Evolutionary conservation across 2,329 filamentous ascomycete genomes (phyloP).

Genomic region (Alternaria solani): DNA sequence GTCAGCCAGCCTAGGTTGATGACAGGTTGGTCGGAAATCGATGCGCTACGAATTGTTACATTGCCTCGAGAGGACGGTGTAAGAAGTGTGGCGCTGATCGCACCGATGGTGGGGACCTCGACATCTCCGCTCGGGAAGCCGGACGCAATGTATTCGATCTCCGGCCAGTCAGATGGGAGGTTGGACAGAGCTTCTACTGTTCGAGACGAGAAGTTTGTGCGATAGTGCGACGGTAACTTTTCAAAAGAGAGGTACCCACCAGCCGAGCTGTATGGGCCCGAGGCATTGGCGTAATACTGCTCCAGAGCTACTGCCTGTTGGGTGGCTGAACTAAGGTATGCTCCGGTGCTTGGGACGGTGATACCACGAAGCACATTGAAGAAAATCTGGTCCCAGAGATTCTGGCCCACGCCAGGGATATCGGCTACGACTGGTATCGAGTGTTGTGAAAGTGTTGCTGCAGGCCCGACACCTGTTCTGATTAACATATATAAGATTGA

Average conservation of each 20-base stretch:
- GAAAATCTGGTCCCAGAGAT: conserved; percentile 24
- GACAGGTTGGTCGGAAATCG: too few species aligned
- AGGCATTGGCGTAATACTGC: background rate
- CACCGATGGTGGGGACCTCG: background rate
- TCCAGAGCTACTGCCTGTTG: background rate
- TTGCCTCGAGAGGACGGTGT: too few species aligned
- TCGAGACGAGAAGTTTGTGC: background rate
- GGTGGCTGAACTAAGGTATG: too few species aligned
- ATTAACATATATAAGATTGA: too few species aligned
- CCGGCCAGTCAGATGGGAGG: background rate
- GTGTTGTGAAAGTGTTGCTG: conserved; percentile 18
- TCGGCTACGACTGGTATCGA: conserved; percentile 32
- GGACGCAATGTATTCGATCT: background rate
- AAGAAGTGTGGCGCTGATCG: too few species aligned
- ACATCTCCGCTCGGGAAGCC: too few species aligned
- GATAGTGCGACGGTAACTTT: background rate
- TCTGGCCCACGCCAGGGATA: conserved; percentile 35
- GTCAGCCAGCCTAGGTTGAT: too few species aligned
- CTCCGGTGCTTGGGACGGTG: too few species aligned
- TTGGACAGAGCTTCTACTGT: background rate
- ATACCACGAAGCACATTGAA: background rate
- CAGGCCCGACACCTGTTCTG: too few species aligned
- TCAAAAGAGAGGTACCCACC: background rate
- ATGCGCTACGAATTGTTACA: too few species aligned
- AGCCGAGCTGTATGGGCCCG: background rate